Base-by-base conservation (phyloP, 495 filamentous ascomycete species). In the Neurospora pannonica region DNA sequence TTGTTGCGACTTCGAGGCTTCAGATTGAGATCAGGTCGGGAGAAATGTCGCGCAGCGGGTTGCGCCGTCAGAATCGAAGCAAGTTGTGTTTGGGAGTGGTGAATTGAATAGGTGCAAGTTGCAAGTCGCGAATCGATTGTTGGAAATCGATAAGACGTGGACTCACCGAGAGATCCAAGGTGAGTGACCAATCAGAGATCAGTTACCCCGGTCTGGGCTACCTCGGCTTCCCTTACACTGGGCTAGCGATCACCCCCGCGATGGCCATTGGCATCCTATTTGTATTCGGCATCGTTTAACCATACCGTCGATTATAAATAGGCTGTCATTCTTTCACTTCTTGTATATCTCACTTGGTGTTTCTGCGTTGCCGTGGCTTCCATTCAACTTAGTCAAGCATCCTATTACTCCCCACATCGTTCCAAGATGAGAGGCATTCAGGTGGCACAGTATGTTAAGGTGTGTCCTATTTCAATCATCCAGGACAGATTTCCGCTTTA, bases 391-490 rank as follows among this genome's bases (percentile, higher is more conserved):
- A 62, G 34, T 36, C 34, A 36, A 21, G 37, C 69, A 48, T 69
- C 17, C 11, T 70, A 15, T 71, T 69, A 40, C 24, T 71, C 70
- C 38, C 9, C 10, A 36, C 15, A n/a, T 2, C 15, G 17, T 28
- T 34, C 34, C 74, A 80, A 70, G 11, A 98, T 98, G 95, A 90
- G 89, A 76, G 95, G 89, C 75, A 93, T 98, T 74, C 92, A 97
- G 83, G 77, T 98, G 71, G 88, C 85, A 76, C 82, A 92, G 86
- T 97, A 97, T 78, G 92, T 97, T 83, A 91, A 93, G 86, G 94
- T 76, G 70, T 72, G 74, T 40, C 31, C 8, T 21, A 70, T 42
- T 8, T 24, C 13, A 28, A 38, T 5, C 17, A 39, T 34, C 17
- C 5, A 8, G 37, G 13, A 72, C n/a, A 13, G n/a, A 71, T 72